A percentile compares a stretch with the other conserved stretches of the same genome.
Evolutionary conservation across 2,329 filamentous ascomycete genomes (phyloP).

Genomic region (Thielaviopsis ethacetica): DNA sequence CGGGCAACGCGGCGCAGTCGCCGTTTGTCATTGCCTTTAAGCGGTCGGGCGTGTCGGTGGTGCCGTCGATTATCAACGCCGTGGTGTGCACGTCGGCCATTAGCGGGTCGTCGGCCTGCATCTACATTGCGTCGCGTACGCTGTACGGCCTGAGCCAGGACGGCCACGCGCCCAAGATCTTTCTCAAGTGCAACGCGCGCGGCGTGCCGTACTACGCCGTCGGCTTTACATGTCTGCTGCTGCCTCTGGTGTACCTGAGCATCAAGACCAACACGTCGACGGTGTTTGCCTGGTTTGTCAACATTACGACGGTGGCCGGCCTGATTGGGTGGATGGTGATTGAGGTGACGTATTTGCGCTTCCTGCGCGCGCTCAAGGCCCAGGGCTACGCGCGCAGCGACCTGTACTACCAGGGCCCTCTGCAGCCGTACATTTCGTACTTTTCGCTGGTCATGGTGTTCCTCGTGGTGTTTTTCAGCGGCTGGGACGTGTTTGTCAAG

Average conservation of each 20-base stretch:
- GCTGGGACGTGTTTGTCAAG: constrained; percentile 21
- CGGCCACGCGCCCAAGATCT: constrained; percentile 22
- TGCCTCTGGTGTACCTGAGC: constrained; percentile 25
- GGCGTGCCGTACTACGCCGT: constrained; percentile 28
- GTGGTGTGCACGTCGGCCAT: constrained; percentile 16
- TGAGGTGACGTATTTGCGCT: constrained; percentile 23
- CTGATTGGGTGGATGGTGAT: constrained; percentile 28
- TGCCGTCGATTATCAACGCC: constrained; percentile 16
- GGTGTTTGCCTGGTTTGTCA: constrained; percentile 27
- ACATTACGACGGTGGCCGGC: constrained; percentile 26
- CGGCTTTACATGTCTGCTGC: constrained; percentile 20
- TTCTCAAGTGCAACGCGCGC: constrained; percentile 20
- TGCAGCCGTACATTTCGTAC: constrained; percentile 25
- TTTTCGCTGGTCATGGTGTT: constrained; percentile 18
- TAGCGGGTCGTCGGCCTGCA: constrained; percentile 6
- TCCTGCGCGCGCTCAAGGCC: constrained; percentile 21
- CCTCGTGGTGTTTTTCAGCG: constrained; percentile 42
- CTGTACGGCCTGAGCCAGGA: constrained; percentile 25
- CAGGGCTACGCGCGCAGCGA: constrained; percentile 20
- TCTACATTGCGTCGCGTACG: constrained; percentile 25
- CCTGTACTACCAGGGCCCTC: constrained; percentile 23
- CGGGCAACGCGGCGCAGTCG: constrained; percentile 12
- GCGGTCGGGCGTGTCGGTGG: constrained; percentile 13
- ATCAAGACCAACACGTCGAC: constrained; percentile 20
- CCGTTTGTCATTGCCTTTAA: constrained; percentile 16